These are phyloP conservation scores for Fraxinus platypoda DNA, from an alignment of 305 asterid genomes.

Conservation along the genomic window DNA sequence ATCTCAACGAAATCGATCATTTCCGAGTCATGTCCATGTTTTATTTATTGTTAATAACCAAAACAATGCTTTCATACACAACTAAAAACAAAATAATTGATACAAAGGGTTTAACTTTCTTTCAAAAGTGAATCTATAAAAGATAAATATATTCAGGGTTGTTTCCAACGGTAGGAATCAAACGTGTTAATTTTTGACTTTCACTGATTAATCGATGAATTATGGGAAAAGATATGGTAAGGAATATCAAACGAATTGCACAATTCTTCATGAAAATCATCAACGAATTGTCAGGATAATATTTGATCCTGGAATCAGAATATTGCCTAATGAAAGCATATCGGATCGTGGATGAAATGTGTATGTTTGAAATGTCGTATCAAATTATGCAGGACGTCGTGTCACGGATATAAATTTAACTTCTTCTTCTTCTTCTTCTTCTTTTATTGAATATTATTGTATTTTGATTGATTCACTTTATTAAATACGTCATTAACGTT, in stretches of 20 bases:
- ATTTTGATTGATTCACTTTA: not conserved
- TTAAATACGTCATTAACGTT: not conserved
- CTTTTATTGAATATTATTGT: not conserved
- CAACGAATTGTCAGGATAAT: not conserved
- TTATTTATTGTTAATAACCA: not conserved
- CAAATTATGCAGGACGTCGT: not conserved
- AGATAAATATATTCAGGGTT: not conserved
- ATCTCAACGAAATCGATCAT: not conserved
- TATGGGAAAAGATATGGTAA: not conserved
- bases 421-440: not conserved
- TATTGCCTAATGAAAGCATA: conserved; percentile 1
- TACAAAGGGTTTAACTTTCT: not conserved
- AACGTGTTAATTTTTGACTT: not conserved
- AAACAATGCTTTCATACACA: not conserved
- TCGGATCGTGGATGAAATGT: not conserved
- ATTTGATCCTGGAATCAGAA: not conserved
- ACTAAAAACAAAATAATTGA: not conserved
- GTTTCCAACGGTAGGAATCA: not conserved
- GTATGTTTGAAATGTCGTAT: not conserved
- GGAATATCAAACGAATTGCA: conserved; percentile 1
- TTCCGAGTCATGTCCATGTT: not conserved
- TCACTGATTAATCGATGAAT: not conserved
- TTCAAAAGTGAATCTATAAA: not conserved
- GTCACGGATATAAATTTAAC: not conserved
- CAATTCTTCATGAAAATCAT: not conserved